A percentile compares a stretch with the other conserved stretches of the same genome.
Conservation (phyloP, 768 basidiomycete genomes). For the Rhizopogon roseolus region DNA sequence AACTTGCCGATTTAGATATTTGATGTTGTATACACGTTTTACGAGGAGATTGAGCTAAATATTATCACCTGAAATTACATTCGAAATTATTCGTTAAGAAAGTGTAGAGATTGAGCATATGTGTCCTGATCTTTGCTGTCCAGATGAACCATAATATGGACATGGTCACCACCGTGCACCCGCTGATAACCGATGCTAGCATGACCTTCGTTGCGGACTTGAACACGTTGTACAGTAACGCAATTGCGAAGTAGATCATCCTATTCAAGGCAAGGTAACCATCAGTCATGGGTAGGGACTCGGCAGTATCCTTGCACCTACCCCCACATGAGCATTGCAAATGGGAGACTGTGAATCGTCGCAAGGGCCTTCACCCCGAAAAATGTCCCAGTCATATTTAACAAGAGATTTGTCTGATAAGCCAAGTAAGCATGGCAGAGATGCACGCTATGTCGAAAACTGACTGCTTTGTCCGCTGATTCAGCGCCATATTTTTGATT, state of each 20-base stretch:
- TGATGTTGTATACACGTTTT: too few relatives aligned
- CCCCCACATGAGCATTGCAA: conserved; percentile 28
- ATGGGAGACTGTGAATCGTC: conserved; percentile 28
- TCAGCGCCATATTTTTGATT: conserved; percentile 24
- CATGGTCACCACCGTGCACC: conserved; percentile 11
- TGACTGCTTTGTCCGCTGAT: conserved; percentile 24
- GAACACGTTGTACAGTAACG: conserved; percentile 21
- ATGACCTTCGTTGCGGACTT: conserved; percentile 7
- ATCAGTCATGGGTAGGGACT: neutral
- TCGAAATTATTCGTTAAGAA: neutral
- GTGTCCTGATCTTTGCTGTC: neutral
- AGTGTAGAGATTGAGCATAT: neutral
- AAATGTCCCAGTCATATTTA: conserved; percentile 5
- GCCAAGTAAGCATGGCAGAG: neutral
- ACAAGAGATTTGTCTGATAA: conserved; percentile 21
- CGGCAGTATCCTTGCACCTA: conserved; percentile 3
- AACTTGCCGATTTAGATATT: too few relatives aligned
- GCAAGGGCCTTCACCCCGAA: conserved; percentile 24
- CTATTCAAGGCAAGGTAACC: too few relatives aligned
- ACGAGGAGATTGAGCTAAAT: neutral
- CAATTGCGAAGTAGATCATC: conserved; percentile 8
- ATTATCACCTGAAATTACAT: neutral
- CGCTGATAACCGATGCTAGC: conserved; percentile 10
- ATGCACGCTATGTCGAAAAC: neutral
- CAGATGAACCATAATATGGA: conserved; percentile 15